Conservation (phyloP, 2,329 filamentous ascomycete genomes). For the Epichloe gansuensis region DNA sequence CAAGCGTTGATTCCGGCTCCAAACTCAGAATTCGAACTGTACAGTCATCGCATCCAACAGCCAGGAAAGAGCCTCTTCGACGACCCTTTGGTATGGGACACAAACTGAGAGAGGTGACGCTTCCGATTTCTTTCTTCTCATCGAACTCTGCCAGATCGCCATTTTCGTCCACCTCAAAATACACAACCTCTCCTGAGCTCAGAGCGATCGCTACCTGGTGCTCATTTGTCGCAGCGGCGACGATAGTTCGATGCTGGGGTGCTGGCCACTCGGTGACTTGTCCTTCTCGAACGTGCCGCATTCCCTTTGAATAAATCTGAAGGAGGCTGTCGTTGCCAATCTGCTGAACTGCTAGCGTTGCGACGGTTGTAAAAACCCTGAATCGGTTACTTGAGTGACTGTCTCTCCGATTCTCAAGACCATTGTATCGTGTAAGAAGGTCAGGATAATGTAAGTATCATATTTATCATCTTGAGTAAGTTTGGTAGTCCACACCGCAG, state of each 20-base stretch:
- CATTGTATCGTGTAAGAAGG: slow-evolving; percentile 77
- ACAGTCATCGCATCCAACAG: slow-evolving; percentile 91
- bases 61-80: slow-evolving; percentile 75
- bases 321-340: slow-evolving; percentile 86
- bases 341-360: slow-evolving; percentile 84
- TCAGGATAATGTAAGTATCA: slow-evolving; percentile 92
- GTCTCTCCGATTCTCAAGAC: slow-evolving; percentile 96
- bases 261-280: slow-evolving; percentile 86
- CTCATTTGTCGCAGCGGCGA: slow-evolving; percentile 89
- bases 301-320: slow-evolving; percentile 89
- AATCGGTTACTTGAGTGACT: slow-evolving; percentile 89
- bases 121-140: slow-evolving; percentile 86
- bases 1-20: slow-evolving; percentile 78
- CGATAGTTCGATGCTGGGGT: slow-evolving; percentile 87
- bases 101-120: slow-evolving; percentile 83
- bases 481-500: slow-evolving; percentile 92
- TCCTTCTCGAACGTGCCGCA: slow-evolving; percentile 71
- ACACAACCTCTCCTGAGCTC: slow-evolving; percentile 92
- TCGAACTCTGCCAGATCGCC: slow-evolving; percentile 87
- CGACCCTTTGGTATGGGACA: slow-evolving; percentile 87
- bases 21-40: slow-evolving; percentile 88
- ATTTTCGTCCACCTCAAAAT: slow-evolving; percentile 93
- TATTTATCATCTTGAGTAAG: slow-evolving; percentile 69
- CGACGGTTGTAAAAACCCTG: slow-evolving; percentile 80
- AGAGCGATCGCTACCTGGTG: slow-evolving; percentile 86